Evolutionary conservation across 495 filamentous ascomycete genomes (phyloP).

Genomic region (Penicillium odoratum): DNA sequence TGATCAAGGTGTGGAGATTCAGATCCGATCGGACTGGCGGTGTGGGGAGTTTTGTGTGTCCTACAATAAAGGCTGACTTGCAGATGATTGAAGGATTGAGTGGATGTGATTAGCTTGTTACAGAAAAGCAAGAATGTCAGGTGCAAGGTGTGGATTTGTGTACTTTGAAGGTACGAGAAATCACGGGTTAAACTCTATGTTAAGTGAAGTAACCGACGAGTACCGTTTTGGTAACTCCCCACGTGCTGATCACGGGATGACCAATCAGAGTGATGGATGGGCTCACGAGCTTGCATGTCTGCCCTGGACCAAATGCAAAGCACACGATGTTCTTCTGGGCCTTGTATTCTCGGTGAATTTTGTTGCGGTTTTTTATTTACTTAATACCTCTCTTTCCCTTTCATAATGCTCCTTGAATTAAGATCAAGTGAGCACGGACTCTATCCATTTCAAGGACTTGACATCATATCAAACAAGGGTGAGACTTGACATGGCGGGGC

Average conservation of each 20-base stretch:
- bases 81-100: neutral
- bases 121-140: neutral
- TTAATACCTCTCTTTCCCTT: constrained; percentile 4
- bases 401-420: neutral
- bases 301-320: neutral
- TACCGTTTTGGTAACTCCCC: neutral
- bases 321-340: no score
- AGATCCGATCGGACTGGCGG: neutral
- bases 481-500: constrained; percentile 2
- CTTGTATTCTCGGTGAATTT: no score
- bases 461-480: constrained; percentile 1
- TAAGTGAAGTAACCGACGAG: neutral
- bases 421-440: neutral
- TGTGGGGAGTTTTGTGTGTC: neutral
- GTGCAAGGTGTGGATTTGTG: neutral
- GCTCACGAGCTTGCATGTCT: constrained; percentile 10
- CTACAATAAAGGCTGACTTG: neutral
- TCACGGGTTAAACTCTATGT: neutral
- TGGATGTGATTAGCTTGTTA: neutral
- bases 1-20: neutral
- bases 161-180: neutral
- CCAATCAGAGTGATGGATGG: constrained; percentile 8
- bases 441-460: neutral
- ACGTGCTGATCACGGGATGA: neutral
- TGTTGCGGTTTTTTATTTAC: neutral